These are phyloP conservation scores for Peronospora belbahrii DNA, from an alignment of 352 stramenopile genomes.

Conservation along the genomic window DNA sequence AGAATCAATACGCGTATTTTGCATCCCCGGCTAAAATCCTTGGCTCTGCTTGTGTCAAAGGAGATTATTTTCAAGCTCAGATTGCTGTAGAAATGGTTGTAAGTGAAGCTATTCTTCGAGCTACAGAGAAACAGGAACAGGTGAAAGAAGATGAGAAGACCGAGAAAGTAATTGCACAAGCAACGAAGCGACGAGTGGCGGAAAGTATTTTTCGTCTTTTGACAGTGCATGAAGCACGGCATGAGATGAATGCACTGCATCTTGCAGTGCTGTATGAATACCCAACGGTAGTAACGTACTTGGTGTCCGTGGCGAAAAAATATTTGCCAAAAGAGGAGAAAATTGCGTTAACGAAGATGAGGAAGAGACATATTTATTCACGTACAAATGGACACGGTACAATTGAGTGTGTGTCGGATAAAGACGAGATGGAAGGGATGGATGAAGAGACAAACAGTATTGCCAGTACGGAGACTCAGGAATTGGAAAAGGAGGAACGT, in stretches of 20 bases:
- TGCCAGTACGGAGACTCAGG: constrained; percentile 19
- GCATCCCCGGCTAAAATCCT: constrained; percentile 56
- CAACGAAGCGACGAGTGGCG: constrained; percentile 11
- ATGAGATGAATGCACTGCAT: constrained; percentile 73
- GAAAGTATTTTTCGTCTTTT: constrained; percentile 43
- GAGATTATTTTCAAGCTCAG: constrained; percentile 64
- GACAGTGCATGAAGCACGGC: constrained; percentile 52
- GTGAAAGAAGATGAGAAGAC: constrained; percentile 14
- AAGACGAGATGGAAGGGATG: constrained; percentile 10
- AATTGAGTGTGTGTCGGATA: constrained; percentile 8
- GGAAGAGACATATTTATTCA: constrained; percentile 12
- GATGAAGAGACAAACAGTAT: constrained; percentile 21
- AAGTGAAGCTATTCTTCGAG: constrained; percentile 20
- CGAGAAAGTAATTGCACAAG: neutral
- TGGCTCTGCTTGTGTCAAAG: constrained; percentile 65
- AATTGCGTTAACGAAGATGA: neutral
- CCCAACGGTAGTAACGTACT: constrained; percentile 46
- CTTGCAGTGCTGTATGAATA: constrained; percentile 74
- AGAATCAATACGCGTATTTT: constrained; percentile 43
- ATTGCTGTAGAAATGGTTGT: constrained; percentile 55
- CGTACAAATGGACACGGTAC: constrained; percentile 5
- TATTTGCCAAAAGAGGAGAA: constrained; percentile 28
- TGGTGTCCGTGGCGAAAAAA: constrained; percentile 38
- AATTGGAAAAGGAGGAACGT: constrained; percentile 14
- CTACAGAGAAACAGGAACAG: constrained; percentile 16